These are phyloP conservation scores for Saccharomycopsis capsularis DNA, from an alignment of 805 yeast genomes.

Conservation along the genomic window DNA sequence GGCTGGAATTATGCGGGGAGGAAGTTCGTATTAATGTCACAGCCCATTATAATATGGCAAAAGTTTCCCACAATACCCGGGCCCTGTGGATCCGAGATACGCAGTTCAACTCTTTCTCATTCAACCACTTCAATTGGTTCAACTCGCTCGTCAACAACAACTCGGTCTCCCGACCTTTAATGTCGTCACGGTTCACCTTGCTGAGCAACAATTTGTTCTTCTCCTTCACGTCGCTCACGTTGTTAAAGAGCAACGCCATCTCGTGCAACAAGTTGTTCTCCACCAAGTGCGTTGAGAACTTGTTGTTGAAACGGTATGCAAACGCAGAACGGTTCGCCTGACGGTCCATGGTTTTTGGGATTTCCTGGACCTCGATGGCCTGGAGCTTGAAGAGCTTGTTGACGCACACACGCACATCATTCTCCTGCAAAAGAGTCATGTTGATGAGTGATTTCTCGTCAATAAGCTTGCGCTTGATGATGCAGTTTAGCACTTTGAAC, in stretches of 20 bases:
- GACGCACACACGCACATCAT: slow-evolving; percentile 64
- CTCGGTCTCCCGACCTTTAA: slow-evolving; percentile 72
- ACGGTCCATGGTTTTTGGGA: slow-evolving; percentile 86
- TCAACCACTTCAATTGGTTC: slow-evolving; percentile 57
- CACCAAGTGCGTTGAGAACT: slow-evolving; percentile 39
- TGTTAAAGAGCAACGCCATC: slow-evolving; percentile 45
- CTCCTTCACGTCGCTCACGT: slow-evolving; percentile 45
- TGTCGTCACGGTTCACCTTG: slow-evolving; percentile 86
- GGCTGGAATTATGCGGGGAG: no score
- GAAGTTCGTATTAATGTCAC: no score
- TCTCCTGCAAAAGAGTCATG: slow-evolving; percentile 68
- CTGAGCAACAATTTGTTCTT: slow-evolving; percentile 63
- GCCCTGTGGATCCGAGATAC: slow-evolving; percentile 51
- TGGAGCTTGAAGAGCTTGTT: slow-evolving; percentile 61
- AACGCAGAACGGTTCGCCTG: slow-evolving; percentile 85
- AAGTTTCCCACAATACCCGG: slow-evolving; percentile 50
- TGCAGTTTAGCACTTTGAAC: slow-evolving; percentile 68
- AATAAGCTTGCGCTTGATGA: slow-evolving; percentile 59
- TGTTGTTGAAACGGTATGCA: slow-evolving; percentile 65
- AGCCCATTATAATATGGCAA: slow-evolving; percentile 33
- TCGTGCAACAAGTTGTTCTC: slow-evolving; percentile 44
- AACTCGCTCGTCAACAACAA: slow-evolving; percentile 69
- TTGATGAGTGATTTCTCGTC: slow-evolving; percentile 82
- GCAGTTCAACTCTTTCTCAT: slow-evolving; percentile 47
- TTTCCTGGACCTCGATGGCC: slow-evolving; percentile 82